A percentile compares a stretch with the other conserved stretches of the same genome.
phyloP scores from a whole-genome alignment of 2,329 filamentous ascomycete genomes.

The Neofusicoccum laricinum region DNA sequence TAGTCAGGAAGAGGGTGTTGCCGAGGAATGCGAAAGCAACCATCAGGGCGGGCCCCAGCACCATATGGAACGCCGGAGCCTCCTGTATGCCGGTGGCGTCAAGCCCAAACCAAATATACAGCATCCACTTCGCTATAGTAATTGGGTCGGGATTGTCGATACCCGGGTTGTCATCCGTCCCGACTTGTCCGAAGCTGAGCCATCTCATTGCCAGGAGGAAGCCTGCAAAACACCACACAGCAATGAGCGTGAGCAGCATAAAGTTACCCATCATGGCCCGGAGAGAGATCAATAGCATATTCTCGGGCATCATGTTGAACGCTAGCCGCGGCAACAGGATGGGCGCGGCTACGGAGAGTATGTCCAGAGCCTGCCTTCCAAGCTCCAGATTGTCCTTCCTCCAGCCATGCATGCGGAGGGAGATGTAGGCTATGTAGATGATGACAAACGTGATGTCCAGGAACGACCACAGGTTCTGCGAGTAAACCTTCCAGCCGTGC shows the following conservation, averaged over 20 bases:
- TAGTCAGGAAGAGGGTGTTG: constrained; percentile 85
- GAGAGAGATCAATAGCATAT: constrained; percentile 77
- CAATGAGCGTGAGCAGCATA: constrained; percentile 69
- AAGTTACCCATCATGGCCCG: constrained; percentile 86
- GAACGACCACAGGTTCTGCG: constrained; percentile 86
- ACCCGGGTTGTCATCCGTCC: neutral
- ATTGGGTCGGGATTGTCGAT: constrained; percentile 33
- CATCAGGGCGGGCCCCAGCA: constrained; percentile 79
- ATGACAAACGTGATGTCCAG: constrained; percentile 74
- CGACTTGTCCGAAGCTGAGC: constrained; percentile 54
- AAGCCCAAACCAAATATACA: constrained; percentile 89
- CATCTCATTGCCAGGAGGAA: constrained; percentile 77
- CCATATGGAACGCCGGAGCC: constrained; percentile 68
- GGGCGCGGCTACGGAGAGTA: constrained; percentile 75
- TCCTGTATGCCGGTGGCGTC: constrained; percentile 62
- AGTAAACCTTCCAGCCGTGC: constrained; percentile 77
- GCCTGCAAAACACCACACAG: constrained; percentile 79
- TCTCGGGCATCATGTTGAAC: constrained; percentile 80
- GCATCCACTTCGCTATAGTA: constrained; percentile 85
- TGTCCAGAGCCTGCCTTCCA: constrained; percentile 69
- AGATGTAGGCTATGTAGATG: constrained; percentile 68
- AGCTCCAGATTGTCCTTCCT: constrained; percentile 46
- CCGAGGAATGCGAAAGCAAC: constrained; percentile 80
- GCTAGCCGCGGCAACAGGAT: constrained; percentile 75
- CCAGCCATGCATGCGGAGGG: constrained; percentile 65